phyloP scores from a whole-genome alignment of 2,329 filamentous ascomycete species.

The Lachnellula hyalina region DNA sequence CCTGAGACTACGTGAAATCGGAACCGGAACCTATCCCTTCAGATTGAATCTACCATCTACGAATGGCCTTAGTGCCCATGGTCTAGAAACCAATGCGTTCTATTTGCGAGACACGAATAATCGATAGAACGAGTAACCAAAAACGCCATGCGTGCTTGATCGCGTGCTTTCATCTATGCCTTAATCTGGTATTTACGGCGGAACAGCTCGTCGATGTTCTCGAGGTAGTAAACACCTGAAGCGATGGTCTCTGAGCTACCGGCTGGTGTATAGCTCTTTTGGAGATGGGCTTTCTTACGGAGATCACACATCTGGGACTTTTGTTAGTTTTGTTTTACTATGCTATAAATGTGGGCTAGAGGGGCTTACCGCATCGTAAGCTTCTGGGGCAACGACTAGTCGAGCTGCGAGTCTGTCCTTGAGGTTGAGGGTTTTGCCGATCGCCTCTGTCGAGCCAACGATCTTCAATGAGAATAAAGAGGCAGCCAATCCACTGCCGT shows the following conservation, averaged over 20 bases:
- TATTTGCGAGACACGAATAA: no score
- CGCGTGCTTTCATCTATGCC: slow-evolving; percentile 41
- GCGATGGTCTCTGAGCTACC: slow-evolving; percentile 63
- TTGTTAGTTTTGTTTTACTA: slow-evolving; percentile 24
- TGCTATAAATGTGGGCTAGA: slow-evolving; percentile 10
- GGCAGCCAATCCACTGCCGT: slow-evolving; percentile 67
- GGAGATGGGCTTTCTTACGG: slow-evolving; percentile 75
- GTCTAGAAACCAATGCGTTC: slow-evolving; percentile 9
- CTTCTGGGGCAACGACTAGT: slow-evolving; percentile 61
- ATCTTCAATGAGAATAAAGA: slow-evolving; percentile 70
- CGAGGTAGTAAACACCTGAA: slow-evolving; percentile 71
- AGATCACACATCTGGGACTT: slow-evolving; percentile 64
- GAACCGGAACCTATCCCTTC: slow-evolving; percentile 1
- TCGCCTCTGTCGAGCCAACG: slow-evolving; percentile 62
- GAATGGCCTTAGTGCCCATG: slow-evolving; percentile 3
- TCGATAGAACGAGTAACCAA: no score
- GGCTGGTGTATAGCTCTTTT: slow-evolving; percentile 70
- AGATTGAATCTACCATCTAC: no score
- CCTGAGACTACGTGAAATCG: neutral
- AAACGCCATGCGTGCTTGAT: no score
- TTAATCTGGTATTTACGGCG: slow-evolving; percentile 73
- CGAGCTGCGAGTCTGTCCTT: slow-evolving; percentile 62
- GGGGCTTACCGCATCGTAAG: slow-evolving; percentile 64
- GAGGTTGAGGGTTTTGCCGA: slow-evolving; percentile 65
- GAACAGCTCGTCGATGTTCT: slow-evolving; percentile 81